Evolutionary conservation across 1,139 yeast species (phyloP).

Genomic region (Zygosaccharomyces pseudobailii): DNA sequence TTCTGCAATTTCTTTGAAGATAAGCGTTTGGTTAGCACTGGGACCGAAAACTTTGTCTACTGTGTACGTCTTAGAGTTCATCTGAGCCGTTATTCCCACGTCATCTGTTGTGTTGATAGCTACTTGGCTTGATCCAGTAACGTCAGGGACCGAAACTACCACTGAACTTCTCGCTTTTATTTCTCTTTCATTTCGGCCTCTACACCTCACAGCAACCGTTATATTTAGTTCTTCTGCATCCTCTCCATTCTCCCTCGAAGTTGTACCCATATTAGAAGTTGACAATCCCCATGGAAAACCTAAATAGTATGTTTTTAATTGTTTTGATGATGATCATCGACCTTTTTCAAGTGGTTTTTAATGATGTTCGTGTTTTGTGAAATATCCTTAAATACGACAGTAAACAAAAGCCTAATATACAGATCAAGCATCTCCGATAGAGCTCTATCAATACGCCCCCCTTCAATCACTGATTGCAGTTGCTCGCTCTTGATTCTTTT

Average conservation of each 20-base stretch:
- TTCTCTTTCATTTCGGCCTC: constrained; percentile 75
- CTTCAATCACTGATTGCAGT: background rate
- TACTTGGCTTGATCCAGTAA: constrained; percentile 35
- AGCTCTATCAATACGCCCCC: background rate
- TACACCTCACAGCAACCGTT: constrained; percentile 82
- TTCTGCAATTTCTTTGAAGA: constrained; percentile 57
- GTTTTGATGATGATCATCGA: background rate
- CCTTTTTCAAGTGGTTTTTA: background rate
- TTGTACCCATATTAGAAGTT: constrained; percentile 5
- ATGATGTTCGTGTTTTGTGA: constrained; percentile 3
- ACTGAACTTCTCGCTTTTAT: constrained; percentile 66
- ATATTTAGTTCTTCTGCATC: constrained; percentile 43
- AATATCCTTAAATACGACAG: background rate
- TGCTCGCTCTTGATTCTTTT: background rate
- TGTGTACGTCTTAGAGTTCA: constrained; percentile 48
- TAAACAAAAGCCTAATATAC: constrained; percentile 1
- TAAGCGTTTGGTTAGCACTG: constrained; percentile 54
- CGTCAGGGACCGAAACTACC: constrained; percentile 58
- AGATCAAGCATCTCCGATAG: background rate
- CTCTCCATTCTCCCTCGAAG: constrained; percentile 9
- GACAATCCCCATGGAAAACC: background rate
- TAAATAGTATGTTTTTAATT: background rate
- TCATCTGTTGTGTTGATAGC: constrained; percentile 40
- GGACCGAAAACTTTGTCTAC: constrained; percentile 75
- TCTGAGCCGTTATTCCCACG: constrained; percentile 41